Base-by-base conservation (phyloP, 768 basidiomycete genomes). In the Naganishia friedmannii region DNA sequence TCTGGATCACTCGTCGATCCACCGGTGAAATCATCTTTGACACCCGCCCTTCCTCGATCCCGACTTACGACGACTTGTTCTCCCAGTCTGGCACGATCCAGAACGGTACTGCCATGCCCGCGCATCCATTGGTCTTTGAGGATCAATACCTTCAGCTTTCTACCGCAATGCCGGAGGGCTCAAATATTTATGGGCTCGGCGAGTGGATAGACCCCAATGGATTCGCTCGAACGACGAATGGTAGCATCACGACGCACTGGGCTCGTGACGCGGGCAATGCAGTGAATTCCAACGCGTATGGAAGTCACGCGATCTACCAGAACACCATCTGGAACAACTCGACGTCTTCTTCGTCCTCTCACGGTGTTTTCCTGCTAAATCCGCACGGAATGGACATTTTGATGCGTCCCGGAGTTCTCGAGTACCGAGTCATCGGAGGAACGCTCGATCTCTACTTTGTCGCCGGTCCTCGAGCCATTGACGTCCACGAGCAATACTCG, bases 171-270 rank as follows among this genome's bases (percentile, higher is more conserved):
- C 87, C 89, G 0, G 66, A 77, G 3, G 78, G 85, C 51, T 85
- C 90, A 31, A 90, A 90, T 78, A 85, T 91, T 67, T 90, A 90
- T 76, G 90, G 90, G 2, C 83, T 91, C 12, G 90, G 90, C 1
- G 90, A 93, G 68, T 58, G 70, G 60, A 63, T 63, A 8, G 60
- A 63, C 46, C 60, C 60, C 23, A 63, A 63, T 17, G 60, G 60
- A 2, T 63, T 63, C 29, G 60, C 60, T 3, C 21, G 60, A 29
- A 63, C 60, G 60, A 63, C 37, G n/a, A 63, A 63, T 29, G 60
- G 60, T 2, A 63, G 60, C 32, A 42, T 63, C 23, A 63, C 60
- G 26, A 63, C 60, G 31, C 19, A n/a, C 4, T 63, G 60, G 60
- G 60, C 60, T 13, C 60, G 60, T 3, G 60, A 63, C 46, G 60